Conservation (phyloP, 495 filamentous ascomycete species). For the Aspergillus taichungensis region DNA sequence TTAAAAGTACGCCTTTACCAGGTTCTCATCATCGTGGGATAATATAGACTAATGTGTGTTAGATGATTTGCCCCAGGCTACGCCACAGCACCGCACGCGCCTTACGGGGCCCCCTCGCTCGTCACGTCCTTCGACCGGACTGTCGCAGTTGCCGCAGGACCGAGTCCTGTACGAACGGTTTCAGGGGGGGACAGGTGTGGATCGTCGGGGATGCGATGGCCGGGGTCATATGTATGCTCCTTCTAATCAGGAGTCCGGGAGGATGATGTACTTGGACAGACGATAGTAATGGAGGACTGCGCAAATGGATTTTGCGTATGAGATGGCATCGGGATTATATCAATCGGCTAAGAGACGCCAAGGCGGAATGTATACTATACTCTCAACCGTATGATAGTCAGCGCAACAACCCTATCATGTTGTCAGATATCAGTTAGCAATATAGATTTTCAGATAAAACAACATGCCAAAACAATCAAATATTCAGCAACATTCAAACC, state of each 20-base stretch:
- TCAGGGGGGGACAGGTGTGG: background rate
- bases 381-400: too few relatives aligned
- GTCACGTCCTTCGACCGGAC: slow-evolving; percentile 9
- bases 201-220: too few relatives aligned
- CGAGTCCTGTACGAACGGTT: slow-evolving; percentile 10
- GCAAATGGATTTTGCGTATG: too few relatives aligned
- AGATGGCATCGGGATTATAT: too few relatives aligned
- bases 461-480: too few relatives aligned
- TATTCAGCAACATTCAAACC: too few relatives aligned
- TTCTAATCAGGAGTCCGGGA: slow-evolving; percentile 1
- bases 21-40: background rate
- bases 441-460: too few relatives aligned
- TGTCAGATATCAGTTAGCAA: too few relatives aligned
- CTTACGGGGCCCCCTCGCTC: slow-evolving; percentile 1
- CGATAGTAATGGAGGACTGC: too few relatives aligned
- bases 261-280: slow-evolving; percentile 11
- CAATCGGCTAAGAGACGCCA: too few relatives aligned
- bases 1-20: slow-evolving; percentile 12
- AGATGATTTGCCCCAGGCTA: slow-evolving; percentile 10
- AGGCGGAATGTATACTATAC: too few relatives aligned
- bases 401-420: too few relatives aligned
- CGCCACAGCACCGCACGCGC: slow-evolving; percentile 17
- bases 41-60: background rate
- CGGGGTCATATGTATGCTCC: background rate
- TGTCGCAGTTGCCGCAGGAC: slow-evolving; percentile 11